These are phyloP conservation scores for Mucuna pruriens DNA, from an alignment of 306 rosid genomes.

Conservation along the genomic window DNA sequence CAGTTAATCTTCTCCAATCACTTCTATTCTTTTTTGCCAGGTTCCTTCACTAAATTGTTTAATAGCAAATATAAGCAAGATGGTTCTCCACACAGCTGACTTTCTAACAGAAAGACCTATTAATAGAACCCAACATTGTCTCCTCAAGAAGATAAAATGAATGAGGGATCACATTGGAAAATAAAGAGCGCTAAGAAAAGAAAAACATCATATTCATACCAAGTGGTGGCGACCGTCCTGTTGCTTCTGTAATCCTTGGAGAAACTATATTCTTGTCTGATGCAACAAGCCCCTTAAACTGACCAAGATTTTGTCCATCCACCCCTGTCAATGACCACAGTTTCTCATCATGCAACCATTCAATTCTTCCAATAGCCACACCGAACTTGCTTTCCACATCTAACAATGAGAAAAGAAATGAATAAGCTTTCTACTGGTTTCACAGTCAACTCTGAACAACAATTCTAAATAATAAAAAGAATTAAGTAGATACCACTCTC, in stretches of 20 bases:
- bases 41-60: background rate
- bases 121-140: slow-evolving; percentile 1
- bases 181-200: slow-evolving; percentile 21
- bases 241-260: slow-evolving; percentile 62
- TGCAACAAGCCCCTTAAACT: slow-evolving; percentile 78
- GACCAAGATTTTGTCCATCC: slow-evolving; percentile 81
- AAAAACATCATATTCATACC: slow-evolving; percentile 62
- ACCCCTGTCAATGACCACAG: slow-evolving; percentile 72
- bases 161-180: slow-evolving; percentile 23
- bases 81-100: background rate
- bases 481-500: slow-evolving; percentile 65
- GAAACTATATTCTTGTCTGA: slow-evolving; percentile 84
- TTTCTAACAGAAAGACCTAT: background rate
- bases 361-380: slow-evolving; percentile 64
- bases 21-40: background rate
- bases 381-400: slow-evolving; percentile 91
- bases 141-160: background rate
- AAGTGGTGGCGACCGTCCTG: slow-evolving; percentile 74
- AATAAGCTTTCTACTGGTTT: slow-evolving; percentile 19
- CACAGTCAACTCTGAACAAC: slow-evolving; percentile 40
- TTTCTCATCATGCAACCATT: slow-evolving; percentile 75
- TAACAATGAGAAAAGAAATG: slow-evolving; percentile 29
- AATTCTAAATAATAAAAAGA: slow-evolving; percentile 25
- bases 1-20: background rate
- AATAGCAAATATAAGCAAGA: background rate